A percentile compares a stretch with the other conserved stretches of the same genome.
These are phyloP conservation scores for Tolypocladium endophyticum DNA, from an alignment of 2,329 filamentous ascomycete species.

Conservation along the genomic window DNA sequence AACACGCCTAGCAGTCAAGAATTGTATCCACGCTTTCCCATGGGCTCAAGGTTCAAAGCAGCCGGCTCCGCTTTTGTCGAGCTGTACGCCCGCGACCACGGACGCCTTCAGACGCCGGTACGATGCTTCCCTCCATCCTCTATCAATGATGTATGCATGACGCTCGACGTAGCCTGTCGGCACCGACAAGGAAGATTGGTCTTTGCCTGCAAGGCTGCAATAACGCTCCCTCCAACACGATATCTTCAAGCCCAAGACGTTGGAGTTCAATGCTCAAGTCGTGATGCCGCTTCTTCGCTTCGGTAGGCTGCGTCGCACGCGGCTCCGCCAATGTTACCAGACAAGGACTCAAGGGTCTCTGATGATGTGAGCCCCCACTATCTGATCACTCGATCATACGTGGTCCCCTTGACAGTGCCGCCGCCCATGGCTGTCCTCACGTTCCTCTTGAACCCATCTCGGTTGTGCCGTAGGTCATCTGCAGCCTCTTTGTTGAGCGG, in stretches of 20 bases:
- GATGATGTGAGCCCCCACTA: conserved; percentile 19
- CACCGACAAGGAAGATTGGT: neutral
- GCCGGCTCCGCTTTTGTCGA: neutral
- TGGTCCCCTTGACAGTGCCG: conserved; percentile 59
- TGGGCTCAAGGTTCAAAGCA: neutral
- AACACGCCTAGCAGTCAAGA: neutral
- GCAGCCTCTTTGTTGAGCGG: conserved; percentile 98
- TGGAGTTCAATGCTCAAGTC: neutral
- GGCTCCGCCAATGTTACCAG: no score
- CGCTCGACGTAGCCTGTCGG: neutral
- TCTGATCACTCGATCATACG: conserved; percentile 71
- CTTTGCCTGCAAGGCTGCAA: neutral
- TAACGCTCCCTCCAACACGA: neutral
- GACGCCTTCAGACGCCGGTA: neutral
- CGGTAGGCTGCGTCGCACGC: neutral
- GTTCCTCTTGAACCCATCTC: conserved; percentile 86
- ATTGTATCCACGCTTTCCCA: neutral
- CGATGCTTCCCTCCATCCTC: neutral
- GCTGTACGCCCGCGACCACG: neutral
- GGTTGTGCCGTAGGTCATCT: conserved; percentile 75
- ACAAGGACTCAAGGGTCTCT: neutral
- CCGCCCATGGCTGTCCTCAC: conserved; percentile 77
- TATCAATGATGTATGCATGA: neutral
- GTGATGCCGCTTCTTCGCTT: neutral
- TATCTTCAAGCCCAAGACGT: neutral